These are phyloP conservation scores for Asparagopsis taxiformis DNA, from an alignment of 31 red algal genomes.

Conservation along the genomic window DNA sequence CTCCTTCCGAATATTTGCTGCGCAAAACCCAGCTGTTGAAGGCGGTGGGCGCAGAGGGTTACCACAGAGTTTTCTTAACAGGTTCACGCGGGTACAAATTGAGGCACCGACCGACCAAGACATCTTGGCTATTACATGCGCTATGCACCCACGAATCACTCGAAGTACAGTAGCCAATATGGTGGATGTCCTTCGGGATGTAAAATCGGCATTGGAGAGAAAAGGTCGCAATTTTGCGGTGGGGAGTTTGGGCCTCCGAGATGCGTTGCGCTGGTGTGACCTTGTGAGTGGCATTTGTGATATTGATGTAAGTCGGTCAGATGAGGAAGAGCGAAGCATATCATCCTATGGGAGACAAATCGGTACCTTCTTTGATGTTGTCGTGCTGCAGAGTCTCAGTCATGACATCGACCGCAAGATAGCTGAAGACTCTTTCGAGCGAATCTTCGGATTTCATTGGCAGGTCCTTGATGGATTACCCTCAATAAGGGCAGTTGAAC, in stretches of 20 bases:
- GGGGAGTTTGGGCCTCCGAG: constrained; percentile 70
- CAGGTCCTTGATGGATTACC: background rate
- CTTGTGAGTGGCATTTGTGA: constrained; percentile 20
- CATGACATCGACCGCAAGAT: background rate
- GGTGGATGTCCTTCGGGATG: constrained; percentile 12
- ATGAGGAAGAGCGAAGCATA: background rate
- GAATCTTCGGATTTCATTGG: constrained; percentile 40
- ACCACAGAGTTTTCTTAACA: constrained; percentile 90
- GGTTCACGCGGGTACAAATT: constrained; percentile 80
- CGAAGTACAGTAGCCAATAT: constrained; percentile 3
- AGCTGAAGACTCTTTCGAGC: constrained; percentile 25
- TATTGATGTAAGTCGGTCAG: background rate
- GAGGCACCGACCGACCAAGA: constrained; percentile 61
- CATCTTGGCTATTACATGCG: constrained; percentile 35
- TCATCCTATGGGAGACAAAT: constrained; percentile 6
- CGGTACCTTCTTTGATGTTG: constrained; percentile 54
- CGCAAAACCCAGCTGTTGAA: constrained; percentile 90
- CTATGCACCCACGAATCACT: constrained; percentile 36
- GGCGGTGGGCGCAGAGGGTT: constrained; percentile 84
- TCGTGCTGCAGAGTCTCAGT: constrained; percentile 51
- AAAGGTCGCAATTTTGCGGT: background rate
- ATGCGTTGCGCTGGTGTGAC: constrained; percentile 87
- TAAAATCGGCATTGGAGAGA: background rate
- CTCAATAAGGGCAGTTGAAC: constrained; percentile 8
- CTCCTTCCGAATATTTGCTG: constrained; percentile 85